These are phyloP conservation scores for Penicillium sp. DNA, from an alignment of 2,329 filamentous ascomycete genomes.

Conservation along the genomic window DNA sequence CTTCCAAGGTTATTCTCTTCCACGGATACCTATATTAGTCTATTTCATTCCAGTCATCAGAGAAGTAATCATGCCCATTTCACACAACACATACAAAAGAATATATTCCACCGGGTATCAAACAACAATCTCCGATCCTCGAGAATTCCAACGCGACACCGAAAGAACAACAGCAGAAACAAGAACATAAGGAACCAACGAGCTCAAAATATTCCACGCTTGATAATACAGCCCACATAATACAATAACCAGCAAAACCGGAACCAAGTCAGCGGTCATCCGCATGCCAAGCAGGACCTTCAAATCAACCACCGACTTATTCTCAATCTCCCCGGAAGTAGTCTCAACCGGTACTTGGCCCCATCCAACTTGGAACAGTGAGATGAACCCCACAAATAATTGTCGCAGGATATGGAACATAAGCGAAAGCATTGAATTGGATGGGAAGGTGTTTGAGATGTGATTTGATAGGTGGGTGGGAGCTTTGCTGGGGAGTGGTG, in stretches of 20 bases:
- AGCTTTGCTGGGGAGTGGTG: neutral
- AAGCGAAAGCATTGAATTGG: neutral
- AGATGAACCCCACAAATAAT: neutral
- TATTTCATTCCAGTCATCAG: neutral
- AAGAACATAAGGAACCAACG: neutral
- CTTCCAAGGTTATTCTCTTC: too few species aligned
- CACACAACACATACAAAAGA: too few species aligned
- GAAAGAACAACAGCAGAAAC: neutral
- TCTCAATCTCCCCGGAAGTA: neutral
- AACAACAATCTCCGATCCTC: neutral
- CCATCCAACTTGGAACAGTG: neutral
- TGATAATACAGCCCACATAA: neutral
- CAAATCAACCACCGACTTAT: neutral
- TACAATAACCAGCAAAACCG: neutral
- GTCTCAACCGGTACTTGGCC: neutral
- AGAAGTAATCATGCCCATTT: neutral
- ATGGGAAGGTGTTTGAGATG: neutral
- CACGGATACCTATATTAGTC: neutral
- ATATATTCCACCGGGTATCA: neutral
- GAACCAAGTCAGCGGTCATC: neutral
- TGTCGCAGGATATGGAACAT: neutral
- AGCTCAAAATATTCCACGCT: neutral
- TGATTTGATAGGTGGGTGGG: neutral
- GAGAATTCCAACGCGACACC: neutral
- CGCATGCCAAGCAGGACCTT: neutral